A percentile compares a stretch with the other conserved stretches of the same genome.
Conservation (phyloP, 495 filamentous ascomycete species). For the Apiosordaria backusii region DNA sequence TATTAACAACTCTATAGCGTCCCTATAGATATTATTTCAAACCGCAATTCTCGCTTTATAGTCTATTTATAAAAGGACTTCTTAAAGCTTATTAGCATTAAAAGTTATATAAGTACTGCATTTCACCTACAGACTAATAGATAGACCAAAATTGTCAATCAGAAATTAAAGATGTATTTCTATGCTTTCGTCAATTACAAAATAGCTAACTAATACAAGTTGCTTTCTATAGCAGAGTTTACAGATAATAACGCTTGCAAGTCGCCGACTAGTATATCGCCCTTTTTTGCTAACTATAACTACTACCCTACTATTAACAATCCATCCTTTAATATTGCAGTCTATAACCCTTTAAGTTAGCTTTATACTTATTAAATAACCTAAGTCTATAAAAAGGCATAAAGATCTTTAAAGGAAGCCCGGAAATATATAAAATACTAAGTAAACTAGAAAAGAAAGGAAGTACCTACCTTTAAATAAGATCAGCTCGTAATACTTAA, state of each 20-base stretch:
- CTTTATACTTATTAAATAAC: background rate
- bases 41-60: no score
- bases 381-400: background rate
- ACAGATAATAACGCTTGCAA: background rate
- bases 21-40: no score
- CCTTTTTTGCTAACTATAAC: background rate
- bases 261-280: background rate
- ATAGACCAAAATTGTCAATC: no score
- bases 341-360: background rate
- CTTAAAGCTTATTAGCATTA: no score
- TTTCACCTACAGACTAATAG: no score
- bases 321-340: background rate
- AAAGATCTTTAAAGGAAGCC: background rate
- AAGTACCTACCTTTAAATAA: background rate
- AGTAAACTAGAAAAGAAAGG: background rate
- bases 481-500: background rate
- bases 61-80: no score
- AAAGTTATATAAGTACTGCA: no score
- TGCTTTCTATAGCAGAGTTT: background rate
- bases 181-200: slow-evolving; percentile 1
- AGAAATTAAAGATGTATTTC: no score
- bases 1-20: no score
- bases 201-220: background rate
- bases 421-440: background rate
- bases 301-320: background rate